Evolutionary conservation across 73 alveolate species (phyloP), one percentile per base, ranked within the genome.

Genomic region (Paramecium sexaurelia): DNA sequence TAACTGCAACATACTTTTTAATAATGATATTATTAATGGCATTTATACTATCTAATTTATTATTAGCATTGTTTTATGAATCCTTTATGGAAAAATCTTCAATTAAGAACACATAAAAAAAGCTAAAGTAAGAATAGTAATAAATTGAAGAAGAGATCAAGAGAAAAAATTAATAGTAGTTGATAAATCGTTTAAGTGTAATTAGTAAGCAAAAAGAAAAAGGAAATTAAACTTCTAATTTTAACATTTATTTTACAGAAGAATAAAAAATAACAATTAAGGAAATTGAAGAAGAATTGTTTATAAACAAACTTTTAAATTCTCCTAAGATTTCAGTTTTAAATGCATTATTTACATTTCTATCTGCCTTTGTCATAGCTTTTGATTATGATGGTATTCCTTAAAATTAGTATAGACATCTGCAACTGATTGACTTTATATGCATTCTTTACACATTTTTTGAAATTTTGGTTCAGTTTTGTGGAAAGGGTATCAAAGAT

Each of bases 1-100:
- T 87, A 19, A 82, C 75, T 9, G 93, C 93, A 67, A 26, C 57
- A 1, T 87, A 68, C n/a, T 87, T 87, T 87, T 24, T 87, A 27
- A 43, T 84, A 3, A 43, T 87, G 17, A 43, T 87, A 19, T 8
- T 78, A 11, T 32, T 78, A 10, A 35, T 41, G 71, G 90, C 90
- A 15, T 78, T 39, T 78, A 40, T 78, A 9, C 26, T 78, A 9
- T 78, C 75, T 17, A 78, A 40, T 78, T 43, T 78, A 1, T 39
- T 78, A 78, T 32, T 39, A 24, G 90, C 73, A 1, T 11, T 40
- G 17, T 78, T 78, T 32, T 78, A 78, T 78, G 90, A 78, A 43
- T 78, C 90, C n/a, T 78, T 78, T 41, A 78, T 78, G 90, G 90
- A 27, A 19, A 0, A 75, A 36, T 36, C 68, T 6, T 35, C 88